A percentile compares a stretch with the other conserved stretches of the same genome.
Evolutionary conservation across 805 yeast species (phyloP).

Genomic region (Teunomyces pallodes): DNA sequence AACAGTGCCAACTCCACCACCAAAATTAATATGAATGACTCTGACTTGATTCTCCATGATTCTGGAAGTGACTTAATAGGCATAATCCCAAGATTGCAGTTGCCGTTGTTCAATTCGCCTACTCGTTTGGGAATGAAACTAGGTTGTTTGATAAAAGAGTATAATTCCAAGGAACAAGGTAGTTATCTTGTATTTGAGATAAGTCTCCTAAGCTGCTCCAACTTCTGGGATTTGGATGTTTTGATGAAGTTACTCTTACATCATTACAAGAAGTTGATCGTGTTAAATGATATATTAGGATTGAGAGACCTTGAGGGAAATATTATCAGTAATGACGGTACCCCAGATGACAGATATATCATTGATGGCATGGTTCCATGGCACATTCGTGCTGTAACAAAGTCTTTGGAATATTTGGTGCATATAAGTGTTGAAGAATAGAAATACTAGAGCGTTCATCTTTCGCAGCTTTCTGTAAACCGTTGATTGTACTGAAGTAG

Average conservation of each 20-base stretch:
- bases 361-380: constrained; percentile 55
- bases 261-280: constrained; percentile 61
- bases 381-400: constrained; percentile 69
- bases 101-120: constrained; percentile 69
- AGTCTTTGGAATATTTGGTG: constrained; percentile 54
- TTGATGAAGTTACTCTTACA: constrained; percentile 54
- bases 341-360: constrained; percentile 8
- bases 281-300: constrained; percentile 40
- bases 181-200: constrained; percentile 51
- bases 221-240: constrained; percentile 54
- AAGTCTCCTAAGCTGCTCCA: constrained; percentile 70
- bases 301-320: constrained; percentile 18
- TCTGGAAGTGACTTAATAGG: constrained; percentile 53
- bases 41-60: constrained; percentile 39
- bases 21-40: not conserved
- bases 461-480: not conserved
- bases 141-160: constrained; percentile 58
- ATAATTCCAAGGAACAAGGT: constrained; percentile 3
- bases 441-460: not conserved
- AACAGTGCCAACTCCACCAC: not conserved
- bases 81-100: constrained; percentile 54
- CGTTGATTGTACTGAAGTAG: not conserved
- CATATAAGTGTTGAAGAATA: constrained; percentile 49
- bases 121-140: constrained; percentile 67
- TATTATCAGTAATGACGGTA: constrained; percentile 1